Evolutionary conservation across 129 eudicot species (phyloP).

Genomic region (Saposhnikovia divaricata): DNA sequence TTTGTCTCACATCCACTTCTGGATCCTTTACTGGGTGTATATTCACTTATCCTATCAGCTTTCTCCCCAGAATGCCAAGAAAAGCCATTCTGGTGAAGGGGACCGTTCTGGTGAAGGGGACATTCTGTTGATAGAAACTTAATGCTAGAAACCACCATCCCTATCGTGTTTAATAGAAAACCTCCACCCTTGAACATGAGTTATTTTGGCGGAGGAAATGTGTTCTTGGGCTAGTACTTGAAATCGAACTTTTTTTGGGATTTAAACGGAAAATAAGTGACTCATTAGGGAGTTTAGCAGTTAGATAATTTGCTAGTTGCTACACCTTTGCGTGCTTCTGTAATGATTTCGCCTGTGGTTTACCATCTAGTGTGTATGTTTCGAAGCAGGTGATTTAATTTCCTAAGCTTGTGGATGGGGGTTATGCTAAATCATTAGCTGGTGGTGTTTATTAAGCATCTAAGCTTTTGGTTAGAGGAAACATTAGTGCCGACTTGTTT

Average conservation of each 20-base stretch:
- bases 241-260: background rate
- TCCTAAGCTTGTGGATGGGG: background rate
- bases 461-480: background rate
- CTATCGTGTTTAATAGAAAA: background rate
- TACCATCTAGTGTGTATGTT: no score
- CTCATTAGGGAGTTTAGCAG: background rate
- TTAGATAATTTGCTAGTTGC: background rate
- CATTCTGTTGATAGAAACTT: no score
- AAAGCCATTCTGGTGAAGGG: no score
- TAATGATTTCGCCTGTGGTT: background rate
- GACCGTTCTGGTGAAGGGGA: no score
- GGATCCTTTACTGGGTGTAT: no score
- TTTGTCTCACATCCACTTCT: no score
- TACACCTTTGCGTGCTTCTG: background rate
- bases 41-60: no score
- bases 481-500: background rate
- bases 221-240: background rate
- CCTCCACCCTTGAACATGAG: background rate
- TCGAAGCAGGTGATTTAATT: background rate
- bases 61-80: no score
- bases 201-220: background rate
- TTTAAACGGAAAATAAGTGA: background rate
- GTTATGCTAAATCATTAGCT: background rate
- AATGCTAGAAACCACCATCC: background rate
- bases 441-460: background rate